Evolutionary conservation across 164 flowering plant species (phyloP).

Genomic region (Vitis rotundifolia): DNA sequence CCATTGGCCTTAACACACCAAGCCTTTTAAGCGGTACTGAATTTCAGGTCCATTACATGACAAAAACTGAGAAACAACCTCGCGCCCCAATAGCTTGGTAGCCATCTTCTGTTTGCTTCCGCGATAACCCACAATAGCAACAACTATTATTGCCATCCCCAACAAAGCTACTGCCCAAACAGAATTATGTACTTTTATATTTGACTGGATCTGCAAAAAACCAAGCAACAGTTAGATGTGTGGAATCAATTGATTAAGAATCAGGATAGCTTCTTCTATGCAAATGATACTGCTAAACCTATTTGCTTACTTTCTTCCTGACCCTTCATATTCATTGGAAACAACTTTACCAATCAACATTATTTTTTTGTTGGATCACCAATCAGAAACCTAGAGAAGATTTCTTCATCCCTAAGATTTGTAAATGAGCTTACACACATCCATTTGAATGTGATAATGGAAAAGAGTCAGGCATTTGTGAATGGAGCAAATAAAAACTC

Average conservation of each 20-base stretch:
- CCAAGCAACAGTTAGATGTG: not conserved
- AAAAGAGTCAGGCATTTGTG: too few relatives aligned
- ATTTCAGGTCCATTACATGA: not conserved
- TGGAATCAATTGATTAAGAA: not conserved
- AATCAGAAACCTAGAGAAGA: too few relatives aligned
- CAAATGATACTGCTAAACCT: too few relatives aligned
- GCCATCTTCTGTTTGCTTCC: slow-evolving; percentile 26
- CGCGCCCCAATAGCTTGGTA: slow-evolving; percentile 22
- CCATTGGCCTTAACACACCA: too few relatives aligned
- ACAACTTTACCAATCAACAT: too few relatives aligned
- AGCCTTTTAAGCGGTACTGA: too few relatives aligned
- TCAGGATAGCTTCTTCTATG: not conserved
- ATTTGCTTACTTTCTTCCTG: too few relatives aligned
- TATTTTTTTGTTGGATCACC: too few relatives aligned
- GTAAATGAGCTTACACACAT: too few relatives aligned
- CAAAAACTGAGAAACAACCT: not conserved
- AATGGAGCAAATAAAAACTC: slow-evolving; percentile 1
- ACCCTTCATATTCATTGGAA: too few relatives aligned
- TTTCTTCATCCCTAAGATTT: too few relatives aligned
- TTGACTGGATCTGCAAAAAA: slow-evolving; percentile 25
- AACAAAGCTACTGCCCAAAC: slow-evolving; percentile 24
- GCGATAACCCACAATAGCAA: slow-evolving; percentile 15
- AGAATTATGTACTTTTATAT: slow-evolving; percentile 3
- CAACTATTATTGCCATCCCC: slow-evolving; percentile 28
- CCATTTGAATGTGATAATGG: too few relatives aligned